Evolutionary conservation across 129 eudicot species (phyloP).

Genomic region (Flaveria brownii): DNA sequence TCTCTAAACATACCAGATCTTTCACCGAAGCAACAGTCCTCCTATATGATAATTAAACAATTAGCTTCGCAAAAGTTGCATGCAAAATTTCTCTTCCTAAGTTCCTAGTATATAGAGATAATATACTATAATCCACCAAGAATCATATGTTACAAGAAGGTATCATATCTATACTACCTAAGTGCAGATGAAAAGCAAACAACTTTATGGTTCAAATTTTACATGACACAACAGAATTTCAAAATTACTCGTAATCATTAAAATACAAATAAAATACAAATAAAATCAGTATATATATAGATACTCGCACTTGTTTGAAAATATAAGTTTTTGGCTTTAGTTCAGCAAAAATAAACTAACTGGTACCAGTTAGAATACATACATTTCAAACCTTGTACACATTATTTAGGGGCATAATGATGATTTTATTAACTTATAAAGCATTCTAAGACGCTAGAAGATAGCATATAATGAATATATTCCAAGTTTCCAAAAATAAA

Average conservation of each 20-base stretch:
- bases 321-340: background rate
- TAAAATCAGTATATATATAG: conserved; percentile 2
- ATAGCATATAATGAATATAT: conserved; percentile 21
- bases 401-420: conserved; percentile 8
- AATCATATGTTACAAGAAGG: background rate
- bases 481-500: background rate
- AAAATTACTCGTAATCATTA: background rate
- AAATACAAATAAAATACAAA: background rate
- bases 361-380: background rate
- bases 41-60: conserved; percentile 42
- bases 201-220: conserved; percentile 12
- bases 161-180: background rate
- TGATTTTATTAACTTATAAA: conserved; percentile 6
- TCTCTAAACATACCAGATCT: conserved; percentile 55
- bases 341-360: background rate
- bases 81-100: background rate
- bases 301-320: conserved; percentile 6
- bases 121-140: background rate
- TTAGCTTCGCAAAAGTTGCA: conserved; percentile 18
- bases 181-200: background rate
- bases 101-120: background rate
- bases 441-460: conserved; percentile 19
- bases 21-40: conserved; percentile 62
- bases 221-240: background rate
- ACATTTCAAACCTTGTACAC: background rate